phyloP scores from a whole-genome alignment of 495 filamentous ascomycete species.

The Penicillium manginii region DNA sequence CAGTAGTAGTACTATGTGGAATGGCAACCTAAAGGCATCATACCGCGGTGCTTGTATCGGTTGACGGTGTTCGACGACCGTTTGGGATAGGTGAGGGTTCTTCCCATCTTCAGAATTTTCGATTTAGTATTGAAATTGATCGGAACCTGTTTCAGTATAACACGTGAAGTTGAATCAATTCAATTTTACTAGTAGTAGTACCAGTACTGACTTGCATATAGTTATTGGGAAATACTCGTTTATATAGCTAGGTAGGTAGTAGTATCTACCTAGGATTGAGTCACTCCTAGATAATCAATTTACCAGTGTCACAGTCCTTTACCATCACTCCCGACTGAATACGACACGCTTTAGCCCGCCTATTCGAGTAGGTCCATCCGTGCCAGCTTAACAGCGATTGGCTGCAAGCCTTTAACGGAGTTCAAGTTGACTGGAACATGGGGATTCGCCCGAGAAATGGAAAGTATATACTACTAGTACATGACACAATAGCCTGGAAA shows the following conservation, averaged over 20 bases:
- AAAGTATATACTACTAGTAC: background rate
- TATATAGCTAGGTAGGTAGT: no score
- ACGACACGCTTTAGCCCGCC: constrained; percentile 14
- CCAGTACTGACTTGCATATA: no score
- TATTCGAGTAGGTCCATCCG: constrained; percentile 28
- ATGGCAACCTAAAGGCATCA: background rate
- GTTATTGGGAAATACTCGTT: no score
- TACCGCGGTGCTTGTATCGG: constrained; percentile 70
- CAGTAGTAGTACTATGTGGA: constrained; percentile 10
- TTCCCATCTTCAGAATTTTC: no score
- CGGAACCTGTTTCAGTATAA: no score
- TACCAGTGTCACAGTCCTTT: background rate
- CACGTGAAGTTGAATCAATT: no score
- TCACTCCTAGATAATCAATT: background rate
- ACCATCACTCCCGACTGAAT: background rate
- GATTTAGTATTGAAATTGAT: no score
- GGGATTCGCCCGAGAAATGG: constrained; percentile 7
- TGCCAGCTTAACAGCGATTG: constrained; percentile 10
- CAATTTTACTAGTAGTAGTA: no score
- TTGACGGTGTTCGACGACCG: constrained; percentile 71
- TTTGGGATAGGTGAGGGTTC: constrained; percentile 69
- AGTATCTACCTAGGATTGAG: no score
- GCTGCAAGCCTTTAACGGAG: constrained; percentile 1
- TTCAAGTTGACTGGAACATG: background rate
- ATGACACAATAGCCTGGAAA: background rate